phyloP scores from a whole-genome alignment of 2,329 filamentous ascomycete genomes.

The Ceratocystis huliohia region DNA sequence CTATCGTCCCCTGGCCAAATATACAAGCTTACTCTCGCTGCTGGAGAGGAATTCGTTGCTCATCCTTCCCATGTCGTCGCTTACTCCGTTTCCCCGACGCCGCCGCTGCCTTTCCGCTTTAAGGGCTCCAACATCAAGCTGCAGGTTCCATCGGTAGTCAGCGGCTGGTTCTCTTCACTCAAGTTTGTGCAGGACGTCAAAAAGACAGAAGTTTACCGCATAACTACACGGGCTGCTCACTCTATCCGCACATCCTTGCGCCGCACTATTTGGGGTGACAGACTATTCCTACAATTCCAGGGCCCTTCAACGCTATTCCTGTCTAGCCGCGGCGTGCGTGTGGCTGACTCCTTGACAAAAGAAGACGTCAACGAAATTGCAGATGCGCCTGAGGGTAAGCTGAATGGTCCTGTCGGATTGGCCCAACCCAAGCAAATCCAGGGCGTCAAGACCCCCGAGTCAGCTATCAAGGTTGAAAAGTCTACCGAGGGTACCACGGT shows the following conservation, averaged over 20 bases:
- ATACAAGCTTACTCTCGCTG: constrained; percentile 68
- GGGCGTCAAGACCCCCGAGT: constrained; percentile 22
- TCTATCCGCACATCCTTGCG: constrained; percentile 62
- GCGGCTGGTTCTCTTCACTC: constrained; percentile 51
- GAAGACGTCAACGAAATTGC: constrained; percentile 85
- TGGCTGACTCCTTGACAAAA: constrained; percentile 64
- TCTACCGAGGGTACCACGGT: constrained; percentile 52
- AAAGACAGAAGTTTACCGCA: constrained; percentile 59
- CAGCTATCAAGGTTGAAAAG: constrained; percentile 42
- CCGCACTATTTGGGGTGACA: constrained; percentile 82
- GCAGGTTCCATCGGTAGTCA: constrained; percentile 59
- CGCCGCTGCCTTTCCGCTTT: constrained; percentile 76
- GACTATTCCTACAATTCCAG: constrained; percentile 80
- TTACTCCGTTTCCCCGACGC: constrained; percentile 62
- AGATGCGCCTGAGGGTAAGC: constrained; percentile 59
- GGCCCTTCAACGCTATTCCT: constrained; percentile 78
- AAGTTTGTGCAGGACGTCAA: constrained; percentile 63
- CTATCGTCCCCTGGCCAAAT: constrained; percentile 78
- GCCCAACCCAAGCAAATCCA: constrained; percentile 28
- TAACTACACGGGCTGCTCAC: constrained; percentile 51
- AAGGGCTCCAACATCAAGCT: constrained; percentile 60
- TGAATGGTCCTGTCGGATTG: constrained; percentile 43
- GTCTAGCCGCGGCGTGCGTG: constrained; percentile 69
- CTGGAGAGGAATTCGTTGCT: constrained; percentile 79
- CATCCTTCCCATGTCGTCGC: constrained; percentile 88